Evolutionary conservation across 2,329 filamentous ascomycete genomes (phyloP).

Genomic region (Pseudogymnoascus sp.): DNA sequence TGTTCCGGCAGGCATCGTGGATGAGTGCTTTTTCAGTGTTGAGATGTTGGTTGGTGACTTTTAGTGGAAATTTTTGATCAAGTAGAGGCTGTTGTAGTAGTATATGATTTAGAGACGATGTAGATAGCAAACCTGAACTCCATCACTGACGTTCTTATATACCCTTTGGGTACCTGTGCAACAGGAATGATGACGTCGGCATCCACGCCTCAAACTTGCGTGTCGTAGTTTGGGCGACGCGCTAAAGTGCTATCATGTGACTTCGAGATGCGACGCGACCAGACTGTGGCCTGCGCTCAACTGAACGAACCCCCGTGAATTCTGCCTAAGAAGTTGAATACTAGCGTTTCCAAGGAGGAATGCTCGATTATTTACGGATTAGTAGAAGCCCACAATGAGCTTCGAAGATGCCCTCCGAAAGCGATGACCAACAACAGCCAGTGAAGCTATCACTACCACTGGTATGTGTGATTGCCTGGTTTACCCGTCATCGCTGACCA

Average conservation of each 20-base stretch:
- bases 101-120: neutral
- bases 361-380: neutral
- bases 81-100: neutral
- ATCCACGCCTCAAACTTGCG: constrained; percentile 4
- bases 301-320: neutral
- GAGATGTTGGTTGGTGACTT: neutral
- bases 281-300: neutral
- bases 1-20: constrained; percentile 32
- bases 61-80: neutral
- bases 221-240: neutral
- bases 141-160: constrained; percentile 1
- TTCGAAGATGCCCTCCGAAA: constrained; percentile 27
- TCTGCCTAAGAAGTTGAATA: neutral
- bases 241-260: neutral
- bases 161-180: neutral
- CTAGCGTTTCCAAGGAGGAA: neutral
- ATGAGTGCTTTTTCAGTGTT: neutral
- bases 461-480: constrained; percentile 34
- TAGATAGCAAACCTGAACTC: neutral
- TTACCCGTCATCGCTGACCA: constrained; percentile 14
- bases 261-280: neutral
- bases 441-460: constrained; percentile 77
- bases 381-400: constrained; percentile 5
- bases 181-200: neutral
- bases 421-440: constrained; percentile 48